phyloP scores from a whole-genome alignment of 2,329 filamentous ascomycete genomes.

The Diplodia mutila region DNA sequence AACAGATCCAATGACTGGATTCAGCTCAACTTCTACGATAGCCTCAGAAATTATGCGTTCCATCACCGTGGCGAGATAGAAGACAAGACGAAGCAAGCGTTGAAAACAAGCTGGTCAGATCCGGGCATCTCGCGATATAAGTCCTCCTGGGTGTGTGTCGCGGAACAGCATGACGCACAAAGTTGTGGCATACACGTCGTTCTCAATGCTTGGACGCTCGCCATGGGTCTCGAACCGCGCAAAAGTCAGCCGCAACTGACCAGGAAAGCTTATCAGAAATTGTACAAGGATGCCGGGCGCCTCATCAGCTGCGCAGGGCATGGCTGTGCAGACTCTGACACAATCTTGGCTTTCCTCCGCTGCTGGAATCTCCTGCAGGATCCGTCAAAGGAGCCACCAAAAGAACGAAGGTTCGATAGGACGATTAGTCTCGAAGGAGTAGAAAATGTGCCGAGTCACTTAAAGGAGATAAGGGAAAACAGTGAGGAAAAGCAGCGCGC shows the following conservation, averaged over 20 bases:
- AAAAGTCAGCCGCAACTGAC: not conserved
- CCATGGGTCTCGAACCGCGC: slow-evolving; percentile 24
- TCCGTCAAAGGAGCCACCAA: not conserved
- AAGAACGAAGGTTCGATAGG: not conserved
- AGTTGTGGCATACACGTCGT: slow-evolving; percentile 30
- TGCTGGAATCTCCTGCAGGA: not conserved
- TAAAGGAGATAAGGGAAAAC: too few species aligned
- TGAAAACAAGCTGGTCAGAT: too few species aligned
- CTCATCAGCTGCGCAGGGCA: not conserved
- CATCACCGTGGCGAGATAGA: too few species aligned
- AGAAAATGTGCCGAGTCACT: too few species aligned
- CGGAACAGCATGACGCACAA: fast-evolving
- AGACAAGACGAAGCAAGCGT: too few species aligned
- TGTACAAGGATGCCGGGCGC: not conserved
- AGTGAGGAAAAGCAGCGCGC: too few species aligned
- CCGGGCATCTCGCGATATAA: too few species aligned
- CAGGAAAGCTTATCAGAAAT: too few species aligned
- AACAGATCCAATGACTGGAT: not conserved
- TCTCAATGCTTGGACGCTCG: slow-evolving; percentile 31
- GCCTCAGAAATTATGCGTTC: too few species aligned
- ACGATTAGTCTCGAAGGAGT: too few species aligned
- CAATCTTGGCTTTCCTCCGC: not conserved
- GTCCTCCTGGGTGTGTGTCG: not conserved
- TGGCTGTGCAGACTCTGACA: not conserved
- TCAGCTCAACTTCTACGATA: not conserved